Percentiles rank a stretch among this genome's conserved stretches.
These are phyloP conservation scores for Gracilaria vermiculophylla DNA, from an alignment of 23 red algal species.

Conservation along the genomic window DNA sequence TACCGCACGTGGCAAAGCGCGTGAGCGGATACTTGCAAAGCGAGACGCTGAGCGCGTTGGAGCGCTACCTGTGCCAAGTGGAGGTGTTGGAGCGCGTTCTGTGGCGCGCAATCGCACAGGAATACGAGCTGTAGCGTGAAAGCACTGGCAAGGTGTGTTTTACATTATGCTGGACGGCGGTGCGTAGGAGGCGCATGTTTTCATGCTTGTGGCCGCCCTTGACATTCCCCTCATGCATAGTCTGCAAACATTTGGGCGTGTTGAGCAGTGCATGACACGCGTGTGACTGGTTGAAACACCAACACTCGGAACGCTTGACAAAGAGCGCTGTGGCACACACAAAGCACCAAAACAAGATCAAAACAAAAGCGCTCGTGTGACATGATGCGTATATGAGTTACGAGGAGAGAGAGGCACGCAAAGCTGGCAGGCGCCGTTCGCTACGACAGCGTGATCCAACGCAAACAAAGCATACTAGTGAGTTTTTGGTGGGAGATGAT, in stretches of 20 bases:
- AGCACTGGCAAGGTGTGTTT: background rate
- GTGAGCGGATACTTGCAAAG: background rate
- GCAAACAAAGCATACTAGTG: background rate
- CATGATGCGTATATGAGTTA: background rate
- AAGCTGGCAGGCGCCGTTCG: background rate
- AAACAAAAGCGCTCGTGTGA: background rate
- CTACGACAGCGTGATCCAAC: background rate
- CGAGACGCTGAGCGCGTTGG: background rate
- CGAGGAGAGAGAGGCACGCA: background rate
- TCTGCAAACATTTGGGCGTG: background rate
- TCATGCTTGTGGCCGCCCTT: background rate
- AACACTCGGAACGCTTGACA: background rate
- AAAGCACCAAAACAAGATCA: too few species aligned
- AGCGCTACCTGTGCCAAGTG: background rate
- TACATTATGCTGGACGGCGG: conserved; percentile 2
- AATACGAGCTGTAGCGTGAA: conserved; percentile 37
- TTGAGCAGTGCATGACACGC: background rate
- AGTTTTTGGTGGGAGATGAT: conserved; percentile 6
- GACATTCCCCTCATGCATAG: background rate
- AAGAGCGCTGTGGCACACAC: background rate
- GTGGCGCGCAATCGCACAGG: conserved; percentile 17
- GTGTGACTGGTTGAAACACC: background rate
- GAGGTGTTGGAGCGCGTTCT: conserved; percentile 24
- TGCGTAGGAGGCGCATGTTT: background rate
- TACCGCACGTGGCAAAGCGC: background rate